Evolutionary conservation across 176 grass and related monocot species (phyloP).

Genomic region (Coix lacrymajobi): DNA sequence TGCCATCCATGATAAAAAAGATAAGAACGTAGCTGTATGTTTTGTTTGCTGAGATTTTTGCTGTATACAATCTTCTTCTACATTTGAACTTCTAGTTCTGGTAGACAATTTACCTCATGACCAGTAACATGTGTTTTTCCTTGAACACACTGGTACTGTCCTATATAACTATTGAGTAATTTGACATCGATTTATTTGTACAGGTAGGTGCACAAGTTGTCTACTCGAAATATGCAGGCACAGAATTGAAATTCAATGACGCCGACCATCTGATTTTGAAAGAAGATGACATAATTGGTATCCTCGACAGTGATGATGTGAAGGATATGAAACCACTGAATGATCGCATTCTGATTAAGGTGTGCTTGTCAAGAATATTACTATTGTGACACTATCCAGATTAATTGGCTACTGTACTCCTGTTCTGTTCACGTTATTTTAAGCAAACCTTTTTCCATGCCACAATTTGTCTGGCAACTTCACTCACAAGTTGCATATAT

Average conservation of each 20-base stretch:
- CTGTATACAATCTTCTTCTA: conserved; percentile 3
- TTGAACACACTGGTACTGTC: neutral
- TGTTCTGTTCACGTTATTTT: neutral
- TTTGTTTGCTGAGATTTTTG: neutral
- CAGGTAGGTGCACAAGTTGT: conserved; percentile 74
- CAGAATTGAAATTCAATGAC: conserved; percentile 79
- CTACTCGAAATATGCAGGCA: conserved; percentile 83
- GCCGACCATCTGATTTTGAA: conserved; percentile 79
- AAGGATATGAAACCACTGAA: conserved; percentile 87
- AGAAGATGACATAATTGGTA: conserved; percentile 88
- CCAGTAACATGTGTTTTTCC: neutral
- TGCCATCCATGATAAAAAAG: neutral
- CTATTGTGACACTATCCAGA: neutral
- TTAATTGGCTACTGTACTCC: neutral
- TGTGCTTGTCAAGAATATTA: conserved; percentile 13
- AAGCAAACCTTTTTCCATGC: neutral
- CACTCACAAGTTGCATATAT: neutral
- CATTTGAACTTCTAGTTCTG: neutral
- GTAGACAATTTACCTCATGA: neutral
- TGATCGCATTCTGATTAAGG: conserved; percentile 89
- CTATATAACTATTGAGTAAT: neutral
- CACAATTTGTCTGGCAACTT: neutral
- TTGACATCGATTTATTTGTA: neutral
- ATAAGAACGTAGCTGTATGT: neutral
- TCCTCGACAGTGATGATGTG: conserved; percentile 77